phyloP scores from a whole-genome alignment of 106 monocot genomes.

The Vanilla planifolia region DNA sequence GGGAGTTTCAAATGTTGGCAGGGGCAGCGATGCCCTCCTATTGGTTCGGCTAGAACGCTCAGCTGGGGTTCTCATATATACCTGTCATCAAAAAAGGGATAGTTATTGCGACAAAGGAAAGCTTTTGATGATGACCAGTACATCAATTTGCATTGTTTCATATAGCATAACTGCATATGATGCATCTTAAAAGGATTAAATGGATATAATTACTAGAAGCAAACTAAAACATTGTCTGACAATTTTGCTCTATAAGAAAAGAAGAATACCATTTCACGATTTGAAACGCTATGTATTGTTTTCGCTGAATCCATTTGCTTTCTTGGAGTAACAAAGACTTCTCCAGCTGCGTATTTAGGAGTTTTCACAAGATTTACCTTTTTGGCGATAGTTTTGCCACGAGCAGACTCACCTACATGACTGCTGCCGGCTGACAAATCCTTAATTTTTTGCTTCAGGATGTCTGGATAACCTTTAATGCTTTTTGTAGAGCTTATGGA shows the following conservation, averaged over 20 bases:
- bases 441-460: slow-evolving; percentile 27
- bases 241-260: not conserved
- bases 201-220: no score
- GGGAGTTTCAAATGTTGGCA: slow-evolving; percentile 38
- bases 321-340: slow-evolving; percentile 42
- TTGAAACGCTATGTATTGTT: slow-evolving; percentile 27
- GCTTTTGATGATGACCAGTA: no score
- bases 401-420: slow-evolving; percentile 27
- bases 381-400: slow-evolving; percentile 5
- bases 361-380: slow-evolving; percentile 30
- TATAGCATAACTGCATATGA: no score
- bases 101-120: not conserved
- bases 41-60: slow-evolving; percentile 21
- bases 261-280: slow-evolving; percentile 16
- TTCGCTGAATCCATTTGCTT: slow-evolving; percentile 41
- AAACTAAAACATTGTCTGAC: no score
- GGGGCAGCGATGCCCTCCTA: slow-evolving; percentile 69
- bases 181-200: no score
- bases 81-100: not conserved
- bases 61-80: slow-evolving; percentile 21
- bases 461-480: slow-evolving; percentile 39
- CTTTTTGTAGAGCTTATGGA: slow-evolving; percentile 48
- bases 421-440: slow-evolving; percentile 45
- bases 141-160: no score
- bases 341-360: slow-evolving; percentile 37